Base-by-base conservation (phyloP, 2,329 filamentous ascomycete species). In the Blastomyces silverae region DNA sequence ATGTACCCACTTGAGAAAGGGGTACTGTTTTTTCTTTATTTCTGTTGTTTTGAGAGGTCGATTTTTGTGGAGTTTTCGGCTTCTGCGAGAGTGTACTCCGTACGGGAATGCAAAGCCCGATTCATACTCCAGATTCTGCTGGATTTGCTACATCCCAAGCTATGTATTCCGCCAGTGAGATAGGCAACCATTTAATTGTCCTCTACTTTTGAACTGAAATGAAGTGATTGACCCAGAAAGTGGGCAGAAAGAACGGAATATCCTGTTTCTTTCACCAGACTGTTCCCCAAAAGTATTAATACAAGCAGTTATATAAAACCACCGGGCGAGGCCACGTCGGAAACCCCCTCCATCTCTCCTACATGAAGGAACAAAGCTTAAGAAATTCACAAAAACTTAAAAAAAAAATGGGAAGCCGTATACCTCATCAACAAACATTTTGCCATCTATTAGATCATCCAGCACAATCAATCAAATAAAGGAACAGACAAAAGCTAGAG, bases 391-490 rank as follows among this genome's bases (percentile, higher is more conserved):
- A 13, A 44, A 44, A 50, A n/a, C 2, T 50, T 11, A 10, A 50
- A n/a, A 46, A 46, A n/a, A 10, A 53, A 20, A 31, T 28, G 17
- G 31, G 31, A 56, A 34, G 28, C 28, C 17, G 53, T 37, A 37
- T 56, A 7, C 31, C 34, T 37, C 28, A 37, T 56, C 17, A n/a
- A 11, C 17, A 34, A 37, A 20, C 20, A n/a, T 20, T 37, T 34
- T 56, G 17, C 53, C 28, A n/a, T 56, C 53, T 53, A 52, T 52
- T 52, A 56, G 53, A n/a, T 10, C 53, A 37, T 37, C 28, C 53
- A 56, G 25, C 53, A 20, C 25, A 61, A 20, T 28, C 25, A 25
- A 59, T 15, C 39, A 42, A 37, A 44, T 59, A 28, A 59, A 62
- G 22, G 10, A n/a, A 37, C n/a, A 31, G 6, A 52, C 59, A 53